Base-by-base conservation (phyloP, 129 eudicot genomes). In the Pulicaria dysenterica region DNA sequence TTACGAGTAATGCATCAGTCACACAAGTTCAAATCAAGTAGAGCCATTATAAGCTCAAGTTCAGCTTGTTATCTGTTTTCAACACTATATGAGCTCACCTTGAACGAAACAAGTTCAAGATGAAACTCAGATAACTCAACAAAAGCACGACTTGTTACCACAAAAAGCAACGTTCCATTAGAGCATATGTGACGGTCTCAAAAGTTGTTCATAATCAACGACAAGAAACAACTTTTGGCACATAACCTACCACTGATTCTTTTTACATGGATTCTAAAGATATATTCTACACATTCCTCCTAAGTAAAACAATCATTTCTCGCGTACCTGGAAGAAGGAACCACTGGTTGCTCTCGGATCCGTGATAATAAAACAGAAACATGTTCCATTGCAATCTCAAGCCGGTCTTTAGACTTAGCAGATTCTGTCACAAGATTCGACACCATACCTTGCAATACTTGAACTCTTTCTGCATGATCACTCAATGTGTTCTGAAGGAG, bases 351-450 rank as follows among this genome's bases (percentile, higher is more conserved):
- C 77, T 91, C 96, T 83, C 85, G 84, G 49, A 95, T 72, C 73
- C 86, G 85, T 24, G 96, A 85, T 58, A 95, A 73, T 48, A 95
- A 89, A 58, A 85, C 68, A 0, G 99, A 88, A 36, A 95, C 87
- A 63, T 95, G 88, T 72, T 95, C 97, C 6, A 86, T 83, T 3
- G 97, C 97, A 15, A 88, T 67, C 71, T 88, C 96, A 58, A 95
- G 86, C 60, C 97, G 87, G 12, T 95, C 97, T 62, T 73, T 85
- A 8, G 99, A 95, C 75, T 91, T 95, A 51, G 86, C 80, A 3
- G 97, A 88, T 80, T 95, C 99, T 4, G 96, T 73, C 50, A 95
- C 76, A 36, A 95, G 87, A 71, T 63, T 79, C 12, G 96, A 86
- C 53, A 91, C 94, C 96, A 95, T 95, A 56, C 89, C 87, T 80